Evolutionary conservation across 2,329 filamentous ascomycete species (phyloP).

Genomic region (Alternaria dauci): DNA sequence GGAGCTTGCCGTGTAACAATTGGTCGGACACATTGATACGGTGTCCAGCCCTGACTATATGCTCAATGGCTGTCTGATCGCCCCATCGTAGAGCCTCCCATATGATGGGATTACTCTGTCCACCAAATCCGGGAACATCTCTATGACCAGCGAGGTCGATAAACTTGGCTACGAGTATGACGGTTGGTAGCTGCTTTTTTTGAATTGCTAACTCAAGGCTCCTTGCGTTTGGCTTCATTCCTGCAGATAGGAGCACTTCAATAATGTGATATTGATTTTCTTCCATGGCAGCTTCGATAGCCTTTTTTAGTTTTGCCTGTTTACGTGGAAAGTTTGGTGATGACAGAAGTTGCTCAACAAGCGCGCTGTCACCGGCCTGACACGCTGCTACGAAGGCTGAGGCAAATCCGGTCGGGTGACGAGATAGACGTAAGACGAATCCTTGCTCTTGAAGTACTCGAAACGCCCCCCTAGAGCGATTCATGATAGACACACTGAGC

Average conservation of each 20-base stretch:
- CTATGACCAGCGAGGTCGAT: no score
- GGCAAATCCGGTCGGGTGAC: neutral
- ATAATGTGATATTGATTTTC: neutral
- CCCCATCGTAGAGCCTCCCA: neutral
- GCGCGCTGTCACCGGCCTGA: neutral
- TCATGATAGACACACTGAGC: neutral
- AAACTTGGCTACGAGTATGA: no score
- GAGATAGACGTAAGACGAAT: neutral
- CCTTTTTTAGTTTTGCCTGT: neutral
- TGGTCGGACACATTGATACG: neutral
- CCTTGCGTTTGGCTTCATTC: neutral
- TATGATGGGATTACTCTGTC: no score
- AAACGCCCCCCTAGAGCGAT: neutral
- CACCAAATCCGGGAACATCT: no score
- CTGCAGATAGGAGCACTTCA: neutral
- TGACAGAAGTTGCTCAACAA: neutral
- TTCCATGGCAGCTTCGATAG: neutral
- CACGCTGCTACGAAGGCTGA: neutral
- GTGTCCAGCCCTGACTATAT: fast-evolving
- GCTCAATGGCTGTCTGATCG: neutral
- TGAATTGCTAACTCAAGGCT: neutral
- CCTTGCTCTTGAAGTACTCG: neutral
- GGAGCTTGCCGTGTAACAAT: fast-evolving
- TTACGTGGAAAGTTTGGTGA: neutral
- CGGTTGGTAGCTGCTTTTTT: neutral